Evolutionary conservation across 1,284 basidiomycete genomes (phyloP), one percentile per base, ranked within the genome.

Genomic region (Cutaneotrichosporon cyanovorans): DNA sequence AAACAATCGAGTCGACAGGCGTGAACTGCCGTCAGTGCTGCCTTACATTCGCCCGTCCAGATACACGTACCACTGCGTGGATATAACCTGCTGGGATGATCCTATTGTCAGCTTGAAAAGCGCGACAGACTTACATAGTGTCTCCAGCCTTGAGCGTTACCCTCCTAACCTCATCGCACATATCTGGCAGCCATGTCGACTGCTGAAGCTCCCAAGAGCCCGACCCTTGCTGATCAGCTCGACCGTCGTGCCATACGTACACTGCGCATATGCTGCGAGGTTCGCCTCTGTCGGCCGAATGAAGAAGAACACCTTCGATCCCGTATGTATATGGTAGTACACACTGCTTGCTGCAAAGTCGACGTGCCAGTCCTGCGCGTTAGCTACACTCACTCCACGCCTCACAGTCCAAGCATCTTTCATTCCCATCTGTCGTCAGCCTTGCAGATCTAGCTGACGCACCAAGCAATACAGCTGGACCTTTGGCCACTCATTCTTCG

Each of bases 1-100:
- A 92, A 0, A 98, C 93, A 33, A 98, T 77, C 3, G 91, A 87
- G 66, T 97, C 90, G 36, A 78, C 71, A 0, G 93, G 92, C 0
- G 92, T 97, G 68, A 87, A 84, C 85, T 89, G 57, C 9, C 4
- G 31, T 57, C 8, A 52, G 49, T 30, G n/a, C n/a, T n/a, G n/a
- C n/a, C n/a, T n/a, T n/a, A n/a, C n/a, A n/a, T n/a, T n/a, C n/a
- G n/a, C n/a, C n/a, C 32, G n/a, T 15, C 39, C 37, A 41, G 19
- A 28, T 38, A 12, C 37, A 48, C 84, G 66, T 64, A 89, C 87
- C 30, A 98, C 93, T 16, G 90, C 88, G 65, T 98, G 93, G 53
- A 97, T 95, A 85, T 93, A 97, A 0, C 93, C 93, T 0, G 88
- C 84, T 1, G 91, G 91, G 44, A 96, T 93, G 48, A 95, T 86